Evolutionary conservation across 148 eudicot species (phyloP).

Genomic region (Nepenthes gracilis): DNA sequence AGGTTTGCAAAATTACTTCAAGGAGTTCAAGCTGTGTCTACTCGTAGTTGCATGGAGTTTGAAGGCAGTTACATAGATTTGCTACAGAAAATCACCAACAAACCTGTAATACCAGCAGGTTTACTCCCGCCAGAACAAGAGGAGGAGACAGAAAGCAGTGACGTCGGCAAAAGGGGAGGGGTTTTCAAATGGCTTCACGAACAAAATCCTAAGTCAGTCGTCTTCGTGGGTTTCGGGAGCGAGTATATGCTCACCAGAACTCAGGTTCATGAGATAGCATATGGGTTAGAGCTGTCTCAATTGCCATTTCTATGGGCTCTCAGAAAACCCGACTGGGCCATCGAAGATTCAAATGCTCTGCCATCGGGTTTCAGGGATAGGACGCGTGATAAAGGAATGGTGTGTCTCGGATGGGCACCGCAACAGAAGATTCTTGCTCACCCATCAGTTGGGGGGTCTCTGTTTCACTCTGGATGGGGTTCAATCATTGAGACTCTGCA

Average conservation of each 20-base stretch:
- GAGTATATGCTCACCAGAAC: neutral
- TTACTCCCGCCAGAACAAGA: slow-evolving; percentile 1
- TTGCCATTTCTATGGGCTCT: slow-evolving; percentile 16
- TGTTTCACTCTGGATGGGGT: too few relatives aligned
- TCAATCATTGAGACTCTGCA: neutral
- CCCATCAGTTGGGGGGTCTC: too few relatives aligned
- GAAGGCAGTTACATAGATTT: neutral
- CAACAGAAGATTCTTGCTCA: too few relatives aligned
- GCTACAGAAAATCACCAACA: neutral
- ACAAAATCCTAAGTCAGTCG: too few relatives aligned
- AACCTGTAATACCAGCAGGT: slow-evolving; percentile 7
- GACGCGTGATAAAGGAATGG: neutral
- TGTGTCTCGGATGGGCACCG: too few relatives aligned
- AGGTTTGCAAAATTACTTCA: too few relatives aligned
- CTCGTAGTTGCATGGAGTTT: too few relatives aligned
- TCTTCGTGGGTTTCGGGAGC: slow-evolving; percentile 9
- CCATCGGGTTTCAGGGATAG: neutral
- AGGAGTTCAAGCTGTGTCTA: too few relatives aligned
- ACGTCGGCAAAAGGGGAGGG: neutral
- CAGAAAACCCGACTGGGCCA: slow-evolving; percentile 1
- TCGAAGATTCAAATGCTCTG: neutral
- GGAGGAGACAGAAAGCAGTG: neutral
- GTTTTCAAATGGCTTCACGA: neutral
- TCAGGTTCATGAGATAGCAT: too few relatives aligned
- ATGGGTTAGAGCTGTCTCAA: neutral